Evolutionary conservation across 2,329 filamentous ascomycete species (phyloP).

Genomic region (Fusarium sp.): DNA sequence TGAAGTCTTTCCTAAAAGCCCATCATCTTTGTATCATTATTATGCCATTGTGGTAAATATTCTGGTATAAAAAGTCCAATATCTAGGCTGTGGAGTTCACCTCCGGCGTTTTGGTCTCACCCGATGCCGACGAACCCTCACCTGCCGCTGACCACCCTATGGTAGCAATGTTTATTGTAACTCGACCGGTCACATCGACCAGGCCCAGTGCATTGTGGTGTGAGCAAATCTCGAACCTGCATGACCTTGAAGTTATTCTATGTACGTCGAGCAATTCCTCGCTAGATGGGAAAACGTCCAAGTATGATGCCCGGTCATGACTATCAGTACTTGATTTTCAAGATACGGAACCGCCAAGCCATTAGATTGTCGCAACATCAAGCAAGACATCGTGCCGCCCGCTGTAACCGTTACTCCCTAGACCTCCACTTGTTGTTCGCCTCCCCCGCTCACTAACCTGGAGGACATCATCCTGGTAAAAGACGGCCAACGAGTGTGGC

Average conservation of each 20-base stretch:
- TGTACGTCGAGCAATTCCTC: neutral
- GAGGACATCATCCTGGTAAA: constrained; percentile 28
- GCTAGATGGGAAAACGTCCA: neutral
- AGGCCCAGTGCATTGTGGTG: neutral
- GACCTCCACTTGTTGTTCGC: constrained; percentile 44
- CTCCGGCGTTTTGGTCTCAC: no score
- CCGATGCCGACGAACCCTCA: constrained; percentile 10
- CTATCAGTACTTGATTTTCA: constrained; percentile 16
- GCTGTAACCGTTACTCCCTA: constrained; percentile 43
- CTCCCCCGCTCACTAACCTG: constrained; percentile 44
- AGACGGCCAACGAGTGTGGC: constrained; percentile 6
- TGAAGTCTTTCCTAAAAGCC: no score
- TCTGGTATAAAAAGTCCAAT: no score
- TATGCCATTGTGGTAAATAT: no score
- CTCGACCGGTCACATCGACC: constrained; percentile 27
- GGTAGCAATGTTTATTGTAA: constrained; percentile 25
- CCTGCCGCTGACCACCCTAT: constrained; percentile 25
- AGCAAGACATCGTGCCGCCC: constrained; percentile 48
- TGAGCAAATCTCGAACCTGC: neutral
- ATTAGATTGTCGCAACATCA: constrained; percentile 35
- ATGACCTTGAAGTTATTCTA: neutral
- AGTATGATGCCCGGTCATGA: constrained; percentile 12
- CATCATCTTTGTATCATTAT: no score
- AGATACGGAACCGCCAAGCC: constrained; percentile 28
- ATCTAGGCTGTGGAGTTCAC: no score